Base-by-base conservation (phyloP, 306 rosid genomes). In the Mucuna pruriens region DNA sequence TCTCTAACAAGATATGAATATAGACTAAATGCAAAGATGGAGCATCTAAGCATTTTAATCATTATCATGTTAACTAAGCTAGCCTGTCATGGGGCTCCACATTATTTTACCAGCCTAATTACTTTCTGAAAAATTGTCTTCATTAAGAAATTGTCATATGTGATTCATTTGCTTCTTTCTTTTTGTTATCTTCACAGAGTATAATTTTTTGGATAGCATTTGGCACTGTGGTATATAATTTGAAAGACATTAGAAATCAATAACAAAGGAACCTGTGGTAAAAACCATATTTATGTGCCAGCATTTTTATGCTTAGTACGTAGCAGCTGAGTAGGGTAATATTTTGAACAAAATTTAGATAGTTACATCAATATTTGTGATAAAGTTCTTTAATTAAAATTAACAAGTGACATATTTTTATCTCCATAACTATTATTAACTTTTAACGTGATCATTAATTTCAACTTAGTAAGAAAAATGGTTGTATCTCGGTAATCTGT, bases 71-170 rank as follows among this genome's bases (percentile, higher is more conserved):
- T 80, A 51, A 39, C 82, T 46, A 76, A 76, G 80, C 77, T 85
- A 71, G 73, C 81, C 84, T 82, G 66, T 82, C 83, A 74, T 71
- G 80, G 73, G 80, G 46, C 71, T 74, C 71, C 83, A 78, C 52
- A 4, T 68, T 72, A 82, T 69, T 36, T 62, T 58, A 46, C 36
- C 38, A 48, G 26, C 72, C 79, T 75, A 66, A 44, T 82, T 66
- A 64, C 88, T 81, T 76, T 80, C 82, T 48, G 12, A 51, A 36
- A 85, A 67, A 70, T 81, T 88, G 89, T 87, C 91, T 87, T 84
- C 83, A 77, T 77, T 78, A 29, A 58, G 63, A 84, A 84, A 54
- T 79, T 83, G 54, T 68, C 86, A 40, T 48, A 52, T 42, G 36
- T 74, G 39, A 79, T 70, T 82, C 64, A 34, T 48, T 72, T 39